Evolutionary conservation across 805 yeast species (phyloP).

Genomic region (Maudiozyma saulgeensis): DNA sequence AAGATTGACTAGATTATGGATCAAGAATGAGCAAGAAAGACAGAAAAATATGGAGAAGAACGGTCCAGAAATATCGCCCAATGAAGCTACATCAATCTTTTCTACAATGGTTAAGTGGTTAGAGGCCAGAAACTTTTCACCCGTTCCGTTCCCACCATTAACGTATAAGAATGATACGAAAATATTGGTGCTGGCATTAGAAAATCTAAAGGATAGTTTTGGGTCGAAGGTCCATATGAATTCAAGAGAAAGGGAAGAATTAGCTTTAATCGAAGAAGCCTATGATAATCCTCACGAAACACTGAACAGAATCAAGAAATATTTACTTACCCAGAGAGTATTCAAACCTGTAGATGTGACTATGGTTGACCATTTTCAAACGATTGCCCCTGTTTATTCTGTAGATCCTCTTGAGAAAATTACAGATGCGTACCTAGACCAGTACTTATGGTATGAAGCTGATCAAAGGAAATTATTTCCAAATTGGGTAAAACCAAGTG

Average conservation of each 20-base stretch:
- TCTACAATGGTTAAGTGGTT: conserved; percentile 88
- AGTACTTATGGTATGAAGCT: conserved; percentile 92
- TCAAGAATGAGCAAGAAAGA: conserved; percentile 83
- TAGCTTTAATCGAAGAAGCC: conserved; percentile 90
- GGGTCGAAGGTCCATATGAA: conserved; percentile 69
- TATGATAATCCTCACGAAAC: conserved; percentile 96
- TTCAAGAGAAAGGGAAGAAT: conserved; percentile 81
- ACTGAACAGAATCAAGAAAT: conserved; percentile 71
- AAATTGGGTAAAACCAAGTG: conserved; percentile 92
- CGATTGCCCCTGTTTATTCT: conserved; percentile 74
- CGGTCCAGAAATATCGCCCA: conserved; percentile 81
- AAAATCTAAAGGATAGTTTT: conserved; percentile 73
- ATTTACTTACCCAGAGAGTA: conserved; percentile 76
- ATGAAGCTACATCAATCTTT: conserved; percentile 81
- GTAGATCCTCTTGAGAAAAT: conserved; percentile 90
- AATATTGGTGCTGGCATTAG: conserved; percentile 78
- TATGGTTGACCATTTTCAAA: conserved; percentile 85
- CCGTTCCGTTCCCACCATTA: conserved; percentile 89
- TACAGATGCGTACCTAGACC: conserved; percentile 92
- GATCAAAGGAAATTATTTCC: conserved; percentile 84
- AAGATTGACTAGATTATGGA: conserved; percentile 82
- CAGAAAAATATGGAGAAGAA: conserved; percentile 70
- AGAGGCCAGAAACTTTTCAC: conserved; percentile 70
- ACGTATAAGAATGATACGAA: conserved; percentile 91
- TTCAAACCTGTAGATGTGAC: conserved; percentile 82